Evolutionary conservation across 495 filamentous ascomycete genomes (phyloP).

Genomic region (Aspergillus saccharolyticus): DNA sequence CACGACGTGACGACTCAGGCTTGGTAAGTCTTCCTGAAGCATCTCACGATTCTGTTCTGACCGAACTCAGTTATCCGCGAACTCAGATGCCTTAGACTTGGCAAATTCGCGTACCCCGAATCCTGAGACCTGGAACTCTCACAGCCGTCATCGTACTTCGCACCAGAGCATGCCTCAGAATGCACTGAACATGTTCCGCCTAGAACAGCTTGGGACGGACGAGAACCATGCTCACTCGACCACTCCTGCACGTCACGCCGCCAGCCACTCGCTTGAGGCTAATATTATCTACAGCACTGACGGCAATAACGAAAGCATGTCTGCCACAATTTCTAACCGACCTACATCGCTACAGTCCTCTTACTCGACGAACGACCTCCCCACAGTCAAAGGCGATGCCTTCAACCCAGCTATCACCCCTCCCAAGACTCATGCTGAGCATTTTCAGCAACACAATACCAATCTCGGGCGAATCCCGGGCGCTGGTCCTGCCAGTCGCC

Average conservation of each 20-base stretch:
- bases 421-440: constrained; percentile 62
- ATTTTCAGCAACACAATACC: constrained; percentile 78
- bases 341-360: constrained; percentile 62
- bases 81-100: constrained; percentile 76
- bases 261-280: constrained; percentile 56
- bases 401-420: constrained; percentile 49
- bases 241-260: constrained; percentile 28
- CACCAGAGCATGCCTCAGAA: constrained; percentile 78
- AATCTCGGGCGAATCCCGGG: constrained; percentile 70
- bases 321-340: constrained; percentile 26
- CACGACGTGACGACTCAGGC: constrained; percentile 62
- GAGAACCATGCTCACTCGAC: constrained; percentile 19
- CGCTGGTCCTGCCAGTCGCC: constrained; percentile 53
- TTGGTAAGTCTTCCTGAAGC: constrained; percentile 50
- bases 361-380: constrained; percentile 84
- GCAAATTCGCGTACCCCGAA: constrained; percentile 66
- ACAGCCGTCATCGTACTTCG: constrained; percentile 69
- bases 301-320: constrained; percentile 22
- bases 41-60: constrained; percentile 10
- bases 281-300: constrained; percentile 33
- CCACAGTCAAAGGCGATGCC: constrained; percentile 68
- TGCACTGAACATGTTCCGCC: constrained; percentile 34
- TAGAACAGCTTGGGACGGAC: constrained; percentile 27
- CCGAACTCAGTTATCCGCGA: constrained; percentile 63
- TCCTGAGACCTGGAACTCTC: constrained; percentile 58